A percentile compares a stretch with the other conserved stretches of the same genome.
phyloP scores from a whole-genome alignment of 371 early-diverging fungal genomes.

The Rhizopus arrhizus region DNA sequence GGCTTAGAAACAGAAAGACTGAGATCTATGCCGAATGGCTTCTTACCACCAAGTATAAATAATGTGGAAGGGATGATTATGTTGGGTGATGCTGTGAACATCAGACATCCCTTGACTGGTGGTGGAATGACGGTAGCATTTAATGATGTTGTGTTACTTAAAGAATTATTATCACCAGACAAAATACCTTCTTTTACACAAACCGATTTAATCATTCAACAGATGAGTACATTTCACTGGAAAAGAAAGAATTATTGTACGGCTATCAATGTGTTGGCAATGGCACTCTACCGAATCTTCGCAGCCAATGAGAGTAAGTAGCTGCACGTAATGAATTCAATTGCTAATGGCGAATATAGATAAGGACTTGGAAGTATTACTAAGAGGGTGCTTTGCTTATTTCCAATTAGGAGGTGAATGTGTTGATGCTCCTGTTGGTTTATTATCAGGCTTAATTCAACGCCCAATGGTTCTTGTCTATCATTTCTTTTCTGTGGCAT shows the following conservation, averaged over 20 bases:
- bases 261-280: slow-evolving; percentile 88
- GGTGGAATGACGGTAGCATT: slow-evolving; percentile 95
- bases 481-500: slow-evolving; percentile 86
- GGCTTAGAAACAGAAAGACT: slow-evolving; percentile 77
- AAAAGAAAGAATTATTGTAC: slow-evolving; percentile 69
- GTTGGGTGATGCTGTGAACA: slow-evolving; percentile 92
- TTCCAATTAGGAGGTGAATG: slow-evolving; percentile 82
- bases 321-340: not conserved
- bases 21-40: slow-evolving; percentile 91
- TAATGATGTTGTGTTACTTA: slow-evolving; percentile 79
- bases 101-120: slow-evolving; percentile 92
- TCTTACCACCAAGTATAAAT: slow-evolving; percentile 74
- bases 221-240: slow-evolving; percentile 73
- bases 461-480: slow-evolving; percentile 68
- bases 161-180: slow-evolving; percentile 49
- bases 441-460: slow-evolving; percentile 72
- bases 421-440: slow-evolving; percentile 76
- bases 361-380: slow-evolving; percentile 61
- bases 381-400: slow-evolving; percentile 84
- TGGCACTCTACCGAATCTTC: slow-evolving; percentile 86
- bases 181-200: slow-evolving; percentile 54
- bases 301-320: slow-evolving; percentile 52
- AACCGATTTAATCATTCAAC: slow-evolving; percentile 48
- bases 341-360: slow-evolving; percentile 4
- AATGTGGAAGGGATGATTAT: slow-evolving; percentile 70